Percentiles rank a stretch among this genome's conserved stretches.
Conservation (phyloP, 768 basidiomycete species). For the Lactarius deliciosus region DNA sequence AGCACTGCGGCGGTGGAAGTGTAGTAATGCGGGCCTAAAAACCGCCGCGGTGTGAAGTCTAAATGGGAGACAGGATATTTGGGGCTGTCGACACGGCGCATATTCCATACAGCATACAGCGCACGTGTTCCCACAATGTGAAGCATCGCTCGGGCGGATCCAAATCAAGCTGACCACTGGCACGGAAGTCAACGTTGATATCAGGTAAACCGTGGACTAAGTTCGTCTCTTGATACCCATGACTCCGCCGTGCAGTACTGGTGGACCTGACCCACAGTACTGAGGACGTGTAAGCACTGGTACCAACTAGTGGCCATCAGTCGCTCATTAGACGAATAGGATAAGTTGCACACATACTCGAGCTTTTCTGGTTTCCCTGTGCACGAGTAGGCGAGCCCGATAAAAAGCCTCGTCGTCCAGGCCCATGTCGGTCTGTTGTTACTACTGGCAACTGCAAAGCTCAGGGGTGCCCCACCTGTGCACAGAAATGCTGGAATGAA, state of each 20-base stretch:
- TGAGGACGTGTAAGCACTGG: background rate
- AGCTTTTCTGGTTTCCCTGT: background rate
- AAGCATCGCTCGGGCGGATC: background rate
- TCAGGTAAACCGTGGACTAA: too few species aligned
- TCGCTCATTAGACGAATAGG: background rate
- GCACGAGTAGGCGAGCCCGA: background rate
- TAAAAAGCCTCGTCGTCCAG: background rate
- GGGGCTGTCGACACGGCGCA: background rate
- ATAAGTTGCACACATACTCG: background rate
- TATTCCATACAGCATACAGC: background rate
- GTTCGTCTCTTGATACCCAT: too few species aligned
- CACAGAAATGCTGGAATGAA: background rate
- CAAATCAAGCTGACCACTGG: background rate
- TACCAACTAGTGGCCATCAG: background rate
- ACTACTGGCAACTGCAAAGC: background rate
- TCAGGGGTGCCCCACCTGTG: background rate
- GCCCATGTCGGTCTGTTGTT: too few species aligned
- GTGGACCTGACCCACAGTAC: background rate
- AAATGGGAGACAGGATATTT: background rate
- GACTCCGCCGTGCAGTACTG: too few species aligned
- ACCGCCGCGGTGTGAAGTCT: background rate
- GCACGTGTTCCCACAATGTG: background rate
- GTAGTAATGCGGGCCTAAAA: background rate
- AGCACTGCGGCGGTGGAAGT: background rate
- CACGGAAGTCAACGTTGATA: too few species aligned